Percentiles rank a stretch among this genome's conserved stretches.
phyloP scores from a whole-genome alignment of 1,284 basidiomycete species.

The Cutaneotrichosporon mucoides region DNA sequence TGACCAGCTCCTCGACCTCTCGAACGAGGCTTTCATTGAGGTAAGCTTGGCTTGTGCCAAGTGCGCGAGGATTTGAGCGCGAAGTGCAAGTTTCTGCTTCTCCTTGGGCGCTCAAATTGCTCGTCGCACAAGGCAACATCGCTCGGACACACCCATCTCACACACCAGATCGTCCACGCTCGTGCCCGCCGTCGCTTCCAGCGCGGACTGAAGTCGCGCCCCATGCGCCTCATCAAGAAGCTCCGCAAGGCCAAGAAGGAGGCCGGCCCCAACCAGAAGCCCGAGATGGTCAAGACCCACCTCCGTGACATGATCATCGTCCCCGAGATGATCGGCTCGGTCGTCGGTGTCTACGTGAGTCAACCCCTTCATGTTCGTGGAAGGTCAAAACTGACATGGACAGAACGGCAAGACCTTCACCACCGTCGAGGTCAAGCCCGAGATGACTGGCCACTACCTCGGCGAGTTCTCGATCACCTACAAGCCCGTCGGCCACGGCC shows the following conservation, averaged over 20 bases:
- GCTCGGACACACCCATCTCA: not conserved
- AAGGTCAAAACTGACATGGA: not conserved
- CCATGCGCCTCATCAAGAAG: slow-evolving; percentile 99
- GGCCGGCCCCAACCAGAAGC: slow-evolving; percentile 96
- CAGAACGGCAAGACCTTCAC: slow-evolving; percentile 73
- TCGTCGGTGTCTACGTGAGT: slow-evolving; percentile 83
- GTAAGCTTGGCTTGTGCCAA: slow-evolving; percentile 27
- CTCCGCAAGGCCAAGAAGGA: slow-evolving; percentile 99
- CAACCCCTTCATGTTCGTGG: not conserved
- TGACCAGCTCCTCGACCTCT: slow-evolving; percentile 93
- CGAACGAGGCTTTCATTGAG: slow-evolving; percentile 74
- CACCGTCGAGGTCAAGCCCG: slow-evolving; percentile 98
- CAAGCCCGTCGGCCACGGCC: slow-evolving; percentile 99
- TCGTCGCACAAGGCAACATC: not conserved
- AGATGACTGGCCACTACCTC: slow-evolving; percentile 99
- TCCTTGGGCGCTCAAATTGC: not conserved
- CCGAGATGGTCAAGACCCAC: slow-evolving; percentile 97
- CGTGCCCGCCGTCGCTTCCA: slow-evolving; percentile 98
- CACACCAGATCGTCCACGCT: slow-evolving; percentile 83
- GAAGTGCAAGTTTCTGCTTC: not conserved
- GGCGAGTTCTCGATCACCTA: slow-evolving; percentile 89
- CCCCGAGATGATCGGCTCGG: slow-evolving; percentile 98
- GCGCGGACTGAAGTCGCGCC: slow-evolving; percentile 96
- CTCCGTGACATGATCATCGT: slow-evolving; percentile 99
- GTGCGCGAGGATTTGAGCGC: too few relatives aligned